Percentiles rank a stretch among this genome's conserved stretches.
Conservation (phyloP, 2,329 filamentous ascomycete genomes). For the Aciculosporium take region DNA sequence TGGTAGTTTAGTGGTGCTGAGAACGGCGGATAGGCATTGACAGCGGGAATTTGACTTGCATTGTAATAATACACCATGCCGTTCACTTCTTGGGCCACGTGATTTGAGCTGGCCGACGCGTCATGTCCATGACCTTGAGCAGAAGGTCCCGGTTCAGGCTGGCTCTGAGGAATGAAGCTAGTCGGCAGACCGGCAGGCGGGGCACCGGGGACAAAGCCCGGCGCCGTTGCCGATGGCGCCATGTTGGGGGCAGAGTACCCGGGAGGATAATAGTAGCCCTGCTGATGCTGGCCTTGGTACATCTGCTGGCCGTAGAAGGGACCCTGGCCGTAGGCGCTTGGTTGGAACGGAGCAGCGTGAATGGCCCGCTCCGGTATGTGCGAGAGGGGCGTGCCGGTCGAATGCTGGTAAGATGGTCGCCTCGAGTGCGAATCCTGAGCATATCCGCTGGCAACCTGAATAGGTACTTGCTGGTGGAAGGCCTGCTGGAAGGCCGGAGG, state of each 20-base stretch:
- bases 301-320: conserved; percentile 41
- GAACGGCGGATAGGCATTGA: conserved; percentile 33
- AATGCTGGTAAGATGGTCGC: conserved; percentile 56
- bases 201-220: conserved; percentile 42
- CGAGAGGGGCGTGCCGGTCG: conserved; percentile 67
- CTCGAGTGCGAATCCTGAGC: conserved; percentile 48
- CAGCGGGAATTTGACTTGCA: conserved; percentile 51
- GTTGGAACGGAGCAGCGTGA: conserved; percentile 81
- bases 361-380: conserved; percentile 89
- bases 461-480: conserved; percentile 88
- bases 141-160: conserved; percentile 20
- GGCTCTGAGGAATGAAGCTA: conserved; percentile 28
- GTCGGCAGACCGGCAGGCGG: conserved; percentile 30
- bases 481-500: conserved; percentile 75
- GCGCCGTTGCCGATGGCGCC: conserved; percentile 35
- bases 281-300: conserved; percentile 26
- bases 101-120: conserved; percentile 22
- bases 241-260: conserved; percentile 32
- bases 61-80: conserved; percentile 96
- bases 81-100: conserved; percentile 75
- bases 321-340: conserved; percentile 47
- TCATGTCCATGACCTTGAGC: conserved; percentile 18
- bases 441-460: conserved; percentile 48
- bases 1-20: conserved; percentile 39
- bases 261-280: conserved; percentile 56